Evolutionary conservation across 2,329 filamentous ascomycete species (phyloP).

Genomic region (Scytalidium sp.): DNA sequence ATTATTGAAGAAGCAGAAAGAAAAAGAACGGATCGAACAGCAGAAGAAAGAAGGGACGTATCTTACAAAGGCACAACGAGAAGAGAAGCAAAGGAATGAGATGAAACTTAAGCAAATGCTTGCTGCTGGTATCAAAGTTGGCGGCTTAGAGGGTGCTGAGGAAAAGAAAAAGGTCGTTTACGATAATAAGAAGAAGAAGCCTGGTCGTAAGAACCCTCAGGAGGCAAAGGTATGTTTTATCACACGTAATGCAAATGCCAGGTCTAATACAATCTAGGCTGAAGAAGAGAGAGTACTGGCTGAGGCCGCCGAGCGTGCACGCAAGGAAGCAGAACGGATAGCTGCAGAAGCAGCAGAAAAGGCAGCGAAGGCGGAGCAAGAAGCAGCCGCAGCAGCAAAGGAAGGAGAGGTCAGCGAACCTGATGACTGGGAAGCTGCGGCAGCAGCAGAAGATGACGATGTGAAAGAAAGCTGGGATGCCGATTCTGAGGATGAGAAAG

Average conservation of each 20-base stretch:
- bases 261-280: slow-evolving; percentile 39
- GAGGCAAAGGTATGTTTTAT: slow-evolving; percentile 47
- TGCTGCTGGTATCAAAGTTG: slow-evolving; percentile 71
- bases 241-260: neutral
- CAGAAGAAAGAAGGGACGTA: slow-evolving; percentile 86
- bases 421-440: slow-evolving; percentile 85
- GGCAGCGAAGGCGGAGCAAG: slow-evolving; percentile 55
- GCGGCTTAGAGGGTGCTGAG: slow-evolving; percentile 50
- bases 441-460: slow-evolving; percentile 69
- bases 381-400: slow-evolving; percentile 50
- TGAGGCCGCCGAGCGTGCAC: slow-evolving; percentile 73
- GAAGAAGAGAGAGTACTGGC: slow-evolving; percentile 78
- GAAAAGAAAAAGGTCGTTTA: slow-evolving; percentile 71
- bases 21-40: slow-evolving; percentile 83
- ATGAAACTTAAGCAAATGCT: slow-evolving; percentile 83
- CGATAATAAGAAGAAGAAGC: slow-evolving; percentile 76
- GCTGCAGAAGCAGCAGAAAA: slow-evolving; percentile 61
- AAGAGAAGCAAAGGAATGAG: slow-evolving; percentile 76
- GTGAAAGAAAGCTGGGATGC: slow-evolving; percentile 97
- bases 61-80: slow-evolving; percentile 80
- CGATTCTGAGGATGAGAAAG: slow-evolving; percentile 67
- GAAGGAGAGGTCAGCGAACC: slow-evolving; percentile 58
- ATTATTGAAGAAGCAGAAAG: slow-evolving; percentile 77
- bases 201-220: slow-evolving; percentile 47
- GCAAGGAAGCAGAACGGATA: slow-evolving; percentile 63